These are phyloP conservation scores for Gossypium lobatum DNA, from an alignment of 441 rosid genomes.

Conservation along the genomic window DNA sequence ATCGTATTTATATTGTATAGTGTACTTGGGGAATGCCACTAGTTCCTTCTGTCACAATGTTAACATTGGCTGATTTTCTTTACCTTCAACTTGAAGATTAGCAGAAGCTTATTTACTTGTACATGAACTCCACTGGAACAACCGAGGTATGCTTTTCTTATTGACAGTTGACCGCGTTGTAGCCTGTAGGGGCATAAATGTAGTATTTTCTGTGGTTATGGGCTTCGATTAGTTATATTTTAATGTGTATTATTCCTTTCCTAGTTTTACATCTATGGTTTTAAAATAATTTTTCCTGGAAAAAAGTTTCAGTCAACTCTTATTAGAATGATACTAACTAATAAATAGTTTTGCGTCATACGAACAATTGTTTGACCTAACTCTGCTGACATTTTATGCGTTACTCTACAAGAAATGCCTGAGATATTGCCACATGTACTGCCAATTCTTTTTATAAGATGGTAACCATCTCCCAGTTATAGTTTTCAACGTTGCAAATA, in stretches of 20 bases:
- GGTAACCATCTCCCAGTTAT: background rate
- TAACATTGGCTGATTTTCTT: constrained; percentile 75
- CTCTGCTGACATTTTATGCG: background rate
- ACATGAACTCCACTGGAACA: constrained; percentile 89
- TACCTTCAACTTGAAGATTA: constrained; percentile 76
- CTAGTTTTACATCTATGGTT: background rate
- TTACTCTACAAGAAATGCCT: background rate
- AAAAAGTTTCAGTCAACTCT: background rate
- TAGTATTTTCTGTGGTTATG: background rate
- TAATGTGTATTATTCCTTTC: background rate
- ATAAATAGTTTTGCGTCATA: too few species aligned
- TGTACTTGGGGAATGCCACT: constrained; percentile 94
- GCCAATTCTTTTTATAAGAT: background rate
- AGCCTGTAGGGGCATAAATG: background rate
- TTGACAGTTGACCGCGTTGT: background rate
- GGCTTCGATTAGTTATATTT: background rate
- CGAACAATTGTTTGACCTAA: background rate
- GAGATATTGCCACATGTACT: background rate
- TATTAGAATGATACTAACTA: too few species aligned
- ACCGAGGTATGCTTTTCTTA: constrained; percentile 44
- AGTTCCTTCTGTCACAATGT: constrained; percentile 81
- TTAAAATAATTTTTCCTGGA: background rate
- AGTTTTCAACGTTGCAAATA: background rate
- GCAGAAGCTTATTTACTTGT: constrained; percentile 76
- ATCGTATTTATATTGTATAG: constrained; percentile 73